These are phyloP conservation scores for Brasilioporus rufonigricans DNA, from an alignment of 768 basidiomycete genomes.

Conservation along the genomic window DNA sequence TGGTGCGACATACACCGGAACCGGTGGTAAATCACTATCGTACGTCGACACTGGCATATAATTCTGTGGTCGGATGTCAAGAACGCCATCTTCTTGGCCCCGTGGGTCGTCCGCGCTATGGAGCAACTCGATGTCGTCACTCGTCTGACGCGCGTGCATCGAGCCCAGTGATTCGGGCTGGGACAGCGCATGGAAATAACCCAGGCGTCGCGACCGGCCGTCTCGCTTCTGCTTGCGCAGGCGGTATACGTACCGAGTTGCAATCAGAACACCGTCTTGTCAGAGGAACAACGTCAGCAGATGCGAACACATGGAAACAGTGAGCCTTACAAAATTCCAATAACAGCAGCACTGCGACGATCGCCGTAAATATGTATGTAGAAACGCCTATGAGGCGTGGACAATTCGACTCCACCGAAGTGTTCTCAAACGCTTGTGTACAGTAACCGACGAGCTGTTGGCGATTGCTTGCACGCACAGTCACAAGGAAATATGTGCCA, in stretches of 20 bases:
- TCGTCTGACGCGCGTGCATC: slow-evolving; percentile 22
- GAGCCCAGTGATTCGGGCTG: slow-evolving; percentile 6
- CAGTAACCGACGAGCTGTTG: slow-evolving; percentile 46
- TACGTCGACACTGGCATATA: slow-evolving; percentile 18
- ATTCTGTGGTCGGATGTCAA: slow-evolving; percentile 21
- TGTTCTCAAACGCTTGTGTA: slow-evolving; percentile 40
- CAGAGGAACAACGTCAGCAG: slow-evolving; percentile 5
- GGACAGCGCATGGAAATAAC: slow-evolving; percentile 31
- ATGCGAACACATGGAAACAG: not conserved
- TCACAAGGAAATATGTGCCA: slow-evolving; percentile 50
- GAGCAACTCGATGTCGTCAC: slow-evolving; percentile 32
- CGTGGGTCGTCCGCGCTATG: slow-evolving; percentile 6
- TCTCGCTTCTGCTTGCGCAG: slow-evolving; percentile 49
- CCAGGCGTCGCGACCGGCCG: slow-evolving; percentile 33
- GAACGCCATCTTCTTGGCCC: slow-evolving; percentile 15
- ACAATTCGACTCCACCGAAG: slow-evolving; percentile 45
- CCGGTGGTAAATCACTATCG: slow-evolving; percentile 15
- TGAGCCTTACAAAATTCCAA: slow-evolving; percentile 55
- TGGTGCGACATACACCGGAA: slow-evolving; percentile 2
- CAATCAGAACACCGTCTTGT: slow-evolving; percentile 52
- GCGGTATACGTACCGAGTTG: slow-evolving; percentile 53
- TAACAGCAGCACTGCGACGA: slow-evolving; percentile 44
- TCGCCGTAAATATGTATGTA: slow-evolving; percentile 44
- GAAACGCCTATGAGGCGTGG: slow-evolving; percentile 39
- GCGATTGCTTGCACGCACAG: slow-evolving; percentile 45